Percentiles rank a stretch among this genome's conserved stretches.
phyloP scores from a whole-genome alignment of 2,329 filamentous ascomycete species.

The Geoglossum cookeanum region DNA sequence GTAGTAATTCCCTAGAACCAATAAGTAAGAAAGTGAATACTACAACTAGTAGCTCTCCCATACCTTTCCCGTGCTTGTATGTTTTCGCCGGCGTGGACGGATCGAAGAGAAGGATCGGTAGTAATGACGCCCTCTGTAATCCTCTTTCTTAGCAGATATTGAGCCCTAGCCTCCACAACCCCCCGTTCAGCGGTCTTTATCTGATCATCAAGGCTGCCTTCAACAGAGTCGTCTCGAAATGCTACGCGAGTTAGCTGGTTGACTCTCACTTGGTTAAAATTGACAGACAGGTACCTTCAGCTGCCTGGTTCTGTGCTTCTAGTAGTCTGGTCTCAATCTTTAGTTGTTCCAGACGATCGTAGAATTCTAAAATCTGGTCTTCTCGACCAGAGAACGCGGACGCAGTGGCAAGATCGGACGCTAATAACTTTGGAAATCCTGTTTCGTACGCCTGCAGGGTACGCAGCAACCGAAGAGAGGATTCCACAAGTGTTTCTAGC shows the following conservation, averaged over 20 bases:
- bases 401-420: not conserved
- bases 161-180: constrained; percentile 49
- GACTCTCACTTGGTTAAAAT: not conserved
- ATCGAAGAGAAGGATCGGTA: constrained; percentile 57
- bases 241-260: not conserved
- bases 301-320: constrained; percentile 18
- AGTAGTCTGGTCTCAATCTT: constrained; percentile 54
- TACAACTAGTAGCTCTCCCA: constrained; percentile 6
- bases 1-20: constrained; percentile 40
- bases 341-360: constrained; percentile 52
- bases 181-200: constrained; percentile 38
- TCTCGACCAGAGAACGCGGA: constrained; percentile 38
- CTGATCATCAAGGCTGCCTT: constrained; percentile 21
- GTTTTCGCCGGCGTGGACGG: constrained; percentile 49
- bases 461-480: not conserved
- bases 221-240: constrained; percentile 3
- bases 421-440: not conserved
- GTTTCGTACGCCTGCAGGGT: not conserved
- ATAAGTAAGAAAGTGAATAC: constrained; percentile 5
- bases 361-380: constrained; percentile 44
- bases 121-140: constrained; percentile 50
- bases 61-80: constrained; percentile 51
- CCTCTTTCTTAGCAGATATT: constrained; percentile 49
- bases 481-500: not conserved
- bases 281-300: not conserved